A percentile compares a stretch with the other conserved stretches of the same genome.
Evolutionary conservation across 2,329 filamentous ascomycete genomes (phyloP).

Genomic region (Claviceps humidiphila): DNA sequence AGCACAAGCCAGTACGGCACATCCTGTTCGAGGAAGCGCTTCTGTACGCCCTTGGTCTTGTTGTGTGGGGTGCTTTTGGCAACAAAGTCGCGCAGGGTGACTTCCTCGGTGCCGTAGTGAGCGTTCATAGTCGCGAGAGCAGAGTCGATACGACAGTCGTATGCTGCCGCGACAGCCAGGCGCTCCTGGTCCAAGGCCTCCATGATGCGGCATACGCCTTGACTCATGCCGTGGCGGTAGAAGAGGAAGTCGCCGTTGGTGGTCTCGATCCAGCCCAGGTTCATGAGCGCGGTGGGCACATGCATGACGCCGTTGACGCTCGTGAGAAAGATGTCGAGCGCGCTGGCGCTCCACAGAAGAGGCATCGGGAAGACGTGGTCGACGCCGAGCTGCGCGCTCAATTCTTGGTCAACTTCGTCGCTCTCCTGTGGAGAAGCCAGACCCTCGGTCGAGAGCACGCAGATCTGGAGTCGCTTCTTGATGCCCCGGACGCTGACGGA

Average conservation of each 20-base stretch:
- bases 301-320: slow-evolving; percentile 7
- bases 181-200: background rate
- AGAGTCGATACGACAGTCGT: no score
- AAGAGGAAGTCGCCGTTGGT: slow-evolving; percentile 9
- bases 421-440: no score
- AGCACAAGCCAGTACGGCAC: no score
- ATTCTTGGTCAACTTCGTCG: no score
- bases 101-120: slow-evolving; percentile 1
- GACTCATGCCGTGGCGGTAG: slow-evolving; percentile 9
- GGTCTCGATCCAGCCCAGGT: slow-evolving; percentile 8
- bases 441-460: background rate
- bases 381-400: background rate
- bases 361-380: slow-evolving; percentile 3
- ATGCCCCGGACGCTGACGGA: slow-evolving; percentile 5
- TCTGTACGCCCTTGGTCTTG: slow-evolving; percentile 5
- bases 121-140: no score
- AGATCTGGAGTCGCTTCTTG: slow-evolving; percentile 4
- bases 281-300: slow-evolving; percentile 7
- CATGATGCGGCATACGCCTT: slow-evolving; percentile 6
- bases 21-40: no score
- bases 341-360: slow-evolving; percentile 5
- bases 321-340: slow-evolving; percentile 6
- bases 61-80: slow-evolving; percentile 5
- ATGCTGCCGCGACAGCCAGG: no score
- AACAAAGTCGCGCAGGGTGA: slow-evolving; percentile 5